These are phyloP conservation scores for Syncephalis plumigaleata DNA, from an alignment of 371 early-diverging fungal genomes.

Conservation along the genomic window DNA sequence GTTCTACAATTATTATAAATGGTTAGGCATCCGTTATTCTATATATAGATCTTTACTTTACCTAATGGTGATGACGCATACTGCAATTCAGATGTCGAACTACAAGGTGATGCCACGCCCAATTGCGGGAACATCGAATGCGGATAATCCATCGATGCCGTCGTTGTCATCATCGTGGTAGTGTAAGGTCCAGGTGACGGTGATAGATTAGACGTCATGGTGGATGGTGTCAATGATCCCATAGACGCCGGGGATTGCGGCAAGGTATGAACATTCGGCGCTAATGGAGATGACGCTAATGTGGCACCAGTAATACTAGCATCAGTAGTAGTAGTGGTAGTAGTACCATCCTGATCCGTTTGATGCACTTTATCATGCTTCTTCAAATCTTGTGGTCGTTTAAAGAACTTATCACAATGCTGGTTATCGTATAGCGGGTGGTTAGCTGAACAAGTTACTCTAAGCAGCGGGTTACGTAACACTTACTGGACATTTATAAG, in stretches of 20 bases:
- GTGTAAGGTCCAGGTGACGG: not conserved
- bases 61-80: not conserved
- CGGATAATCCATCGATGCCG: not conserved
- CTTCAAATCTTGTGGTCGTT: conserved; percentile 85
- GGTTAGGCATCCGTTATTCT: not conserved
- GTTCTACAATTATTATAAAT: not conserved
- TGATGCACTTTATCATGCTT: conserved; percentile 82
- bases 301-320: not conserved
- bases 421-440: conserved; percentile 6
- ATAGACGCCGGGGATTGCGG: not conserved
- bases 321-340: not conserved
- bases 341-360: conserved; percentile 13
- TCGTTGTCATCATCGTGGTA: not conserved
- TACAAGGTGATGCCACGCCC: not conserved
- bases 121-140: not conserved
- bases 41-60: not conserved
- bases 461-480: not conserved
- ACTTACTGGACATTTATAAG: conserved; percentile 52
- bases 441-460: not conserved
- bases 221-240: not conserved
- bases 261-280: not conserved
- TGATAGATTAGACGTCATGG: not conserved
- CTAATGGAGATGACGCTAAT: not conserved
- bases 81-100: not conserved
- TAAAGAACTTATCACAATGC: conserved; percentile 72